Evolutionary conservation across 306 rosid genomes (phyloP), one percentile per base, ranked within the genome.

Genomic region (Cyamopsis tetragonoloba): DNA sequence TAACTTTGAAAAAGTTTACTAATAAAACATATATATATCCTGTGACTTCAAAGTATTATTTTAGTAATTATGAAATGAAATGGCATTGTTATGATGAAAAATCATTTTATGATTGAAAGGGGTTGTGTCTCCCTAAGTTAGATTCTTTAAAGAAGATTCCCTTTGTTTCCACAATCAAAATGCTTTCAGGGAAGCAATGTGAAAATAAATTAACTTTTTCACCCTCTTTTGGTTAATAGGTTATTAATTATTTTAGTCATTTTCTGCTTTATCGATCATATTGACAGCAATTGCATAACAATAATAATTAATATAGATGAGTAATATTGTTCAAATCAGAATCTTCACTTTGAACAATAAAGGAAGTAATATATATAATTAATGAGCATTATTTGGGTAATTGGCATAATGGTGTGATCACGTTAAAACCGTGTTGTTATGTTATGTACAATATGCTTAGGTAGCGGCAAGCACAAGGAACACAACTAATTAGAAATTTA

Each of bases 141-240:
- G 60, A 74, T 74, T 64, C 60, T 65, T 64, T 70, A 17, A 12
- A 15, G 77, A 77, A 70, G 77, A 70, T 70, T 77, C 68, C 68
- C 32, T 69, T 5, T 70, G 67, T 43, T 56, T 39, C 59, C 47
- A 58, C 27, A 66, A 75, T 59, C 42, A 76, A 30, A 69, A 23
- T 59, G n/a, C n/a, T 58, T 26, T n/a, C n/a, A n/a, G 1, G 2
- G 20, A 35, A 28, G 13, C 56, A 20, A 13, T 31, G 38, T 35
- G 3, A 66, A 46, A 44, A 26, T 26, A 17, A 24, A 28, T 53
- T 26, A 38, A 20, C 35, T 54, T 62, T 17, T 18, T 13, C 8
- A n/a, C 6, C 20, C 17, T 3, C 13, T 32, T 58, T 38, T 38
- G 19, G 3, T 28, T 35, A 37, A 48, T 32, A 17, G 20, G 46